These are phyloP conservation scores for Thelephora ganbajun DNA, from an alignment of 768 basidiomycete species.

Conservation along the genomic window DNA sequence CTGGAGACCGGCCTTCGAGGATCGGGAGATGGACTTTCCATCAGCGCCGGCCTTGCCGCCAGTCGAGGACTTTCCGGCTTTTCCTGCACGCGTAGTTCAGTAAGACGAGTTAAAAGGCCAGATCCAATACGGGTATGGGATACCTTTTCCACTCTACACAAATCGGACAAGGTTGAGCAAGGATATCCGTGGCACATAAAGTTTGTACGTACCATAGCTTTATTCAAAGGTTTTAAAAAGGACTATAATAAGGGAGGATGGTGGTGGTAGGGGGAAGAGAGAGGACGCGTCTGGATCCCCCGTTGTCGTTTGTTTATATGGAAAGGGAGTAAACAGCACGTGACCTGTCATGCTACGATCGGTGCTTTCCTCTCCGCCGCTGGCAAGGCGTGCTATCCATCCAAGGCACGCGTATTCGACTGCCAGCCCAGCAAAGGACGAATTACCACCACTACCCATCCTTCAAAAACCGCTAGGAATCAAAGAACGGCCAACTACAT, in stretches of 20 bases:
- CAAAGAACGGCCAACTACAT: constrained; percentile 47
- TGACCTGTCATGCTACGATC: neutral
- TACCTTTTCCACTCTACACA: neutral
- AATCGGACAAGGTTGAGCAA: neutral
- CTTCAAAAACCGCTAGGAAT: constrained; percentile 70
- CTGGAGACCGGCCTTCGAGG: constrained; percentile 46
- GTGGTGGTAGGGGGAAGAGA: neutral
- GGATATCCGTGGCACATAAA: neutral
- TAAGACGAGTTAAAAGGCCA: neutral
- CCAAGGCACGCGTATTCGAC: neutral
- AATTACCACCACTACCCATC: constrained; percentile 15
- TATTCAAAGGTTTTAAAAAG: neutral
- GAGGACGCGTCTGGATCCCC: neutral
- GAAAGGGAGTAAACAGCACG: neutral
- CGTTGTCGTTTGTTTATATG: neutral
- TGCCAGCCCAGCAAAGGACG: neutral
- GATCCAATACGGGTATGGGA: neutral
- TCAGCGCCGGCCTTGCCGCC: constrained; percentile 27
- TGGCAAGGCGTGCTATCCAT: neutral
- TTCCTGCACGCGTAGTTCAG: neutral
- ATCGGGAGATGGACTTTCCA: constrained; percentile 50
- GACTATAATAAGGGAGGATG: neutral
- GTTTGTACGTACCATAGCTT: neutral
- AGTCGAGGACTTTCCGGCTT: constrained; percentile 6
- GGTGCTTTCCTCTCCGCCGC: neutral